Percentiles rank a stretch among this genome's conserved stretches.
Evolutionary conservation across 2,329 filamentous ascomycete genomes (phyloP).

Genomic region (Ophioceras dolichostomum): DNA sequence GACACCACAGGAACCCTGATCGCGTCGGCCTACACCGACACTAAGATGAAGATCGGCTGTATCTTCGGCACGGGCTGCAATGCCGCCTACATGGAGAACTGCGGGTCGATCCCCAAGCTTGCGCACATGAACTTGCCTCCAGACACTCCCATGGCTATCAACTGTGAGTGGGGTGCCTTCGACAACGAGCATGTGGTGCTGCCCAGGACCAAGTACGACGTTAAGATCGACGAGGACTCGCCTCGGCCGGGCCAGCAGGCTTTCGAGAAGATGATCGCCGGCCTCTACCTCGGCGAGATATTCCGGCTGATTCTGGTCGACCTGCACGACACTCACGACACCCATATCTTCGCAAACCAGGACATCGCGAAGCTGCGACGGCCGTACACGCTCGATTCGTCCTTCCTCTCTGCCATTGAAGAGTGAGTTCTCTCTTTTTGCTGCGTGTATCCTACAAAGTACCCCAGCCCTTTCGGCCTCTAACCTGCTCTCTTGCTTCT

Average conservation of each 20-base stretch:
- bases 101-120: constrained; percentile 84
- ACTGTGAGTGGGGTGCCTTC: constrained; percentile 96
- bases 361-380: constrained; percentile 71
- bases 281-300: constrained; percentile 87
- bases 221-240: constrained; percentile 80
- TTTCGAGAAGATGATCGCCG: constrained; percentile 97
- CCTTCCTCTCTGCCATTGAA: constrained; percentile 86
- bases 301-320: constrained; percentile 82
- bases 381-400: constrained; percentile 82
- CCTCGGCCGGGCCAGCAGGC: constrained; percentile 88
- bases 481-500: no score
- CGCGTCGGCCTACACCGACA: constrained; percentile 92
- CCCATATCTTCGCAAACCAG: constrained; percentile 71
- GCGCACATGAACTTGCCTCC: constrained; percentile 80
- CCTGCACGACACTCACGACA: constrained; percentile 64
- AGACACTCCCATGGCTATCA: constrained; percentile 82
- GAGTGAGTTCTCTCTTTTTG: constrained; percentile 60
- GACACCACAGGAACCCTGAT: constrained; percentile 96
- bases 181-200: constrained; percentile 88
- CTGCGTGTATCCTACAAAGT: no score
- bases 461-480: background rate
- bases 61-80: constrained; percentile 99
- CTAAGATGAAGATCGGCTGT: constrained; percentile 85
- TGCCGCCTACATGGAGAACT: constrained; percentile 94
- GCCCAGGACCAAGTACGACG: constrained; percentile 74